Conservation (phyloP, 2,329 filamentous ascomycete genomes). For the Chaetomiaceae sp. region DNA sequence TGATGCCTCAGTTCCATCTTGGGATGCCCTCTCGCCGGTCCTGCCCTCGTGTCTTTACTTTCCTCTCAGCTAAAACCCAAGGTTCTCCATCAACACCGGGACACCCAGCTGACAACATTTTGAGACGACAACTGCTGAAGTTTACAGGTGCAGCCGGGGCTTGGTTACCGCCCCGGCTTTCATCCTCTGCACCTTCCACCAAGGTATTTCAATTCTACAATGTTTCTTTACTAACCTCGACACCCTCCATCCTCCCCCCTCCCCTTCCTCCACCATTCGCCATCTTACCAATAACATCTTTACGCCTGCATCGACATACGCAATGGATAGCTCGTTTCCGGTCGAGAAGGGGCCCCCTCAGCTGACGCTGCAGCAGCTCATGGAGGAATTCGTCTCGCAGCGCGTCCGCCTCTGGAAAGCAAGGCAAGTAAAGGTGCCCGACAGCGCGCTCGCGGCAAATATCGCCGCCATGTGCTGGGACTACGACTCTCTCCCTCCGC, state of each 20-base stretch:
- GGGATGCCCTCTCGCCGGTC: background rate
- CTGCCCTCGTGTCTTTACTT: background rate
- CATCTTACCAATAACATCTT: background rate
- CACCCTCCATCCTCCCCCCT: background rate
- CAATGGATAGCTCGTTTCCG: background rate
- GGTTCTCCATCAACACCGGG: background rate
- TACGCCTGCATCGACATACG: background rate
- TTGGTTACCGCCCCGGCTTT: background rate
- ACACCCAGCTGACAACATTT: no score
- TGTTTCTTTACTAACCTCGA: background rate
- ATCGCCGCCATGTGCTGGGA: slow-evolving; percentile 3
- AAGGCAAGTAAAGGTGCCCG: background rate
- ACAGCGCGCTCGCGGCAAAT: background rate
- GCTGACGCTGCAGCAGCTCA: background rate
- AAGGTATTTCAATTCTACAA: background rate
- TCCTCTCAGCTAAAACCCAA: background rate
- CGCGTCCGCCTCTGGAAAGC: slow-evolving; percentile 7
- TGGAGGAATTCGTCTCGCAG: slow-evolving; percentile 9
- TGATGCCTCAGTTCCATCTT: background rate
- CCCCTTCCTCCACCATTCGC: background rate
- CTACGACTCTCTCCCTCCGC: background rate
- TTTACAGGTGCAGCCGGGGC: background rate
- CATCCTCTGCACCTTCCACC: background rate
- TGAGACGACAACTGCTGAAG: no score
- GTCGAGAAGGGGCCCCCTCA: background rate